These are phyloP conservation scores for Ramaria sp. DNA, from an alignment of 768 basidiomycete genomes.

Conservation along the genomic window DNA sequence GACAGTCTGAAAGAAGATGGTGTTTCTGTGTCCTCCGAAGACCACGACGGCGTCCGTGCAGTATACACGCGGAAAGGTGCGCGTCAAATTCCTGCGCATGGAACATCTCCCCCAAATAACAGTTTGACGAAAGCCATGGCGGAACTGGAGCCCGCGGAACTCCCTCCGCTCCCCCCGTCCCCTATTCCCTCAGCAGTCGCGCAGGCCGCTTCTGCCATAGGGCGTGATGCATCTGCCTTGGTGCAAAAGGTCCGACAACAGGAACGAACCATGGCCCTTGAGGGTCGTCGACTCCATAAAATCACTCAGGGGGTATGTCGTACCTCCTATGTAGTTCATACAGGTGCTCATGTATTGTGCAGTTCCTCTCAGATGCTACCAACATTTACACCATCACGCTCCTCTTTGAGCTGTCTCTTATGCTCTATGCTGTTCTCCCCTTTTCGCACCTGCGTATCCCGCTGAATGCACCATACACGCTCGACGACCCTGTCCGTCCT, in stretches of 20 bases:
- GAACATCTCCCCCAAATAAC: neutral
- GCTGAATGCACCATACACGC: neutral
- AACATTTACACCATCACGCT: conserved; percentile 50
- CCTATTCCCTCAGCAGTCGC: conserved; percentile 20
- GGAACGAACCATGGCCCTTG: neutral
- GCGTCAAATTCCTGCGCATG: neutral
- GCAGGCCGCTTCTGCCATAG: conserved; percentile 15
- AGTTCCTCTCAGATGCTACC: conserved; percentile 56
- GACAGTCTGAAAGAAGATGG: conserved; percentile 3
- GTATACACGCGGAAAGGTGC: conserved; percentile 1
- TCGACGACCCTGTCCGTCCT: neutral
- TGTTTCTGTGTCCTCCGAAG: neutral
- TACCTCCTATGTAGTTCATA: neutral
- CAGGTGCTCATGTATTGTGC: neutral
- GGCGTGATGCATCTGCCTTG: conserved; percentile 10
- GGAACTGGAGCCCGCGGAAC: conserved; percentile 4
- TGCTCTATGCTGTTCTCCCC: conserved; percentile 42
- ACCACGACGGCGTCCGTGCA: neutral
- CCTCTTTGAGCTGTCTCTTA: conserved; percentile 40
- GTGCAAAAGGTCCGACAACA: conserved; percentile 10
- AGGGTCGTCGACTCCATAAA: neutral
- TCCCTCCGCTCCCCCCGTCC: conserved; percentile 12
- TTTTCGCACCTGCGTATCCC: conserved; percentile 16
- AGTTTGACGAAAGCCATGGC: neutral
- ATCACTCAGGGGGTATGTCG: neutral